Evolutionary conservation across 2,329 filamentous ascomycete species (phyloP).

Genomic region (Botrytis porri): DNA sequence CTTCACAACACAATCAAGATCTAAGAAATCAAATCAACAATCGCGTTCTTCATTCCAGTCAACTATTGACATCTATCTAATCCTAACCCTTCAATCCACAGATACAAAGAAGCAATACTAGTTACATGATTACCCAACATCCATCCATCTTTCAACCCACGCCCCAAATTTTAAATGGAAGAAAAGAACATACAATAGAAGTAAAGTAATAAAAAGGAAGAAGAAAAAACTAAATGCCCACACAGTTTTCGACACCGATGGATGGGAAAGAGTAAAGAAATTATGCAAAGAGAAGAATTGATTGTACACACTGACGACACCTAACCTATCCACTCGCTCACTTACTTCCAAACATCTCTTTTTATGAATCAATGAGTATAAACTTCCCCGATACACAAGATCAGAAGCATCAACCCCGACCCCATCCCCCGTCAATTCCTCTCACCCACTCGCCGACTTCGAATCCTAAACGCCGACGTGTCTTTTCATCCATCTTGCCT

Average conservation of each 20-base stretch:
- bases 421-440: slow-evolving; percentile 29
- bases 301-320: not conserved
- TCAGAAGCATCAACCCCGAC: slow-evolving; percentile 6
- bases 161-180: not conserved
- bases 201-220: not conserved
- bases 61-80: slow-evolving; percentile 3
- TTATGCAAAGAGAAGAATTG: not conserved
- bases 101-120: not conserved
- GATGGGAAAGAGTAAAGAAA: not conserved
- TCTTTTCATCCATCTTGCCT: slow-evolving; percentile 59
- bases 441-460: slow-evolving; percentile 81
- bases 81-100: not conserved
- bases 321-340: not conserved
- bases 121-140: not conserved
- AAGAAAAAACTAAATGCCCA: not conserved
- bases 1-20: not conserved
- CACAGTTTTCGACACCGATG: not conserved
- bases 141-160: not conserved
- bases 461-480: slow-evolving; percentile 73
- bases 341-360: not conserved
- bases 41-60: not conserved
- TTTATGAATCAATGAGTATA: slow-evolving; percentile 5
- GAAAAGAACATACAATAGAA: slow-evolving; percentile 6
- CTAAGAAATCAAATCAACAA: not conserved
- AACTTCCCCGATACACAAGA: not conserved